Evolutionary conservation across 331 rosid species (phyloP).

Genomic region (Malus hybrid): DNA sequence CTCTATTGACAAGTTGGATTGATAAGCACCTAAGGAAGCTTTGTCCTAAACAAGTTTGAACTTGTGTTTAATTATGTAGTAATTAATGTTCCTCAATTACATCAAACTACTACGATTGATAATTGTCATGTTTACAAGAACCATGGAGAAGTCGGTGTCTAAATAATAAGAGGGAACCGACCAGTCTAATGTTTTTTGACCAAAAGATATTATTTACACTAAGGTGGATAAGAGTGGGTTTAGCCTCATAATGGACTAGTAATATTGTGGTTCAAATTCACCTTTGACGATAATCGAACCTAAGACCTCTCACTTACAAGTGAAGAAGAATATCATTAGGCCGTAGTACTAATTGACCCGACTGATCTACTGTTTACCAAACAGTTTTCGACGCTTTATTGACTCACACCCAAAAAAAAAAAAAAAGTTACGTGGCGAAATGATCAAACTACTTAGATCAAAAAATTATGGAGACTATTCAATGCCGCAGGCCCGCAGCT

Average conservation of each 20-base stretch:
- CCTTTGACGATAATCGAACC: too few relatives aligned
- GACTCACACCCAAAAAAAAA: too few relatives aligned
- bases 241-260: too few relatives aligned
- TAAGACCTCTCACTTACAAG: too few relatives aligned
- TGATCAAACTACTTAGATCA: not conserved
- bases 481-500: too few relatives aligned
- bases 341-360: too few relatives aligned
- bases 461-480: not conserved
- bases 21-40: not conserved
- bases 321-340: rapidly evolving
- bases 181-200: too few relatives aligned
- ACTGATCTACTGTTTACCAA: not conserved
- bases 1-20: not conserved
- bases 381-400: not conserved
- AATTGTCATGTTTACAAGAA: not conserved
- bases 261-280: too few relatives aligned
- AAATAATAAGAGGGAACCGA: not conserved
- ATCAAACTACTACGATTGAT: not conserved
- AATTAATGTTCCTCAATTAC: not conserved
- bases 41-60: not conserved
- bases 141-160: not conserved
- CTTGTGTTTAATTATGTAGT: not conserved
- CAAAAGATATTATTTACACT: too few relatives aligned
- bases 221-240: too few relatives aligned
- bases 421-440: too few relatives aligned